Conservation (phyloP, 2,329 filamentous ascomycete genomes). For the Hymenoscyphus fraxineus region DNA sequence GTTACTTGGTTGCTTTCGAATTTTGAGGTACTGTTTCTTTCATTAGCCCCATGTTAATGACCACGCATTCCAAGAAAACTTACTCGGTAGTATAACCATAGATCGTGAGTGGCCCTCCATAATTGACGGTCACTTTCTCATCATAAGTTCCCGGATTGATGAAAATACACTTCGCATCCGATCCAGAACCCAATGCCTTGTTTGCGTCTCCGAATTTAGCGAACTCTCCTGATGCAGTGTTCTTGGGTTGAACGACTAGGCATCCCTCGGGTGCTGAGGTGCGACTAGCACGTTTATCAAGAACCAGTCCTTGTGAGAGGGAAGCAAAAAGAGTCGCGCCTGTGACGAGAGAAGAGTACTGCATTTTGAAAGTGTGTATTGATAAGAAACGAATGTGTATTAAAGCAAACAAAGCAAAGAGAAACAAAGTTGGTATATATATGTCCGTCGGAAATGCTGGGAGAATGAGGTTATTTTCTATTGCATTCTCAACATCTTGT, state of each 20-base stretch:
- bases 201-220: slow-evolving; percentile 13
- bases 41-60: neutral
- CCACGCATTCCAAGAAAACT: slow-evolving; percentile 9
- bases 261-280: neutral
- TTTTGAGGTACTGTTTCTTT: slow-evolving; percentile 13
- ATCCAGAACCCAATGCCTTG: slow-evolving; percentile 14
- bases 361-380: neutral
- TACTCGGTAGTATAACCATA: slow-evolving; percentile 48
- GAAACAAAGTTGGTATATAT: no score
- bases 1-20: slow-evolving; percentile 19
- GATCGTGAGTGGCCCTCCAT: slow-evolving; percentile 38
- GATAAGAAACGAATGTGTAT: neutral
- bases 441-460: no score
- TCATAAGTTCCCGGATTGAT: slow-evolving; percentile 41
- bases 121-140: slow-evolving; percentile 41
- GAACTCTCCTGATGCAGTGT: slow-evolving; percentile 12
- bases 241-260: neutral
- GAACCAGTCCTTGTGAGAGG: neutral
- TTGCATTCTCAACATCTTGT: no score
- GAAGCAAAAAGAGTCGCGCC: neutral
- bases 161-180: slow-evolving; percentile 31
- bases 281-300: neutral
- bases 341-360: neutral
- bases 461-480: no score
- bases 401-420: no score